Percentiles rank a stretch among this genome's conserved stretches.
Evolutionary conservation across 169 alveolate genomes (phyloP).

Genomic region (Cardiosporidium cionae): DNA sequence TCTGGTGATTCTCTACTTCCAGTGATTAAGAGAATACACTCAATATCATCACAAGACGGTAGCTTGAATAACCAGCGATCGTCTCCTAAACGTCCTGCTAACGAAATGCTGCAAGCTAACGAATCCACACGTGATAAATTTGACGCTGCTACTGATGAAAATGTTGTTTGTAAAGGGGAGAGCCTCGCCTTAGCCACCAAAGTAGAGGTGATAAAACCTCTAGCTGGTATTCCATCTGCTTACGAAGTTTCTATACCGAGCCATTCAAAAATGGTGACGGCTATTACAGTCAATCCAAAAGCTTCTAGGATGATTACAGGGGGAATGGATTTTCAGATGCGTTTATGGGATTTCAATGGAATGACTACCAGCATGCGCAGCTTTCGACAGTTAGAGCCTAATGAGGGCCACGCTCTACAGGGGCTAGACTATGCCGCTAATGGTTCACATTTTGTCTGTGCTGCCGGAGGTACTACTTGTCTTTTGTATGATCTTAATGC

Average conservation of each 20-base stretch:
- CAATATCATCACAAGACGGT: too few species aligned
- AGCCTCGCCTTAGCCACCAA: too few species aligned
- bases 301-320: slow-evolving; percentile 37
- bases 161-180: too few species aligned
- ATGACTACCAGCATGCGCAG: slow-evolving; percentile 35
- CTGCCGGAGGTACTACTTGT: background rate
- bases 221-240: slow-evolving; percentile 7
- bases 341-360: slow-evolving; percentile 47
- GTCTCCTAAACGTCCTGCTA: too few species aligned
- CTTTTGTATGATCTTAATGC: background rate
- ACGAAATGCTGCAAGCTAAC: too few species aligned
- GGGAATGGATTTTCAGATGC: slow-evolving; percentile 32
- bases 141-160: too few species aligned
- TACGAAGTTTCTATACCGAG: slow-evolving; percentile 34
- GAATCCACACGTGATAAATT: too few species aligned
- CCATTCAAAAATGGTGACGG: slow-evolving; percentile 24
- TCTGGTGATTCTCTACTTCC: too few species aligned
- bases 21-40: too few species aligned
- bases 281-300: slow-evolving; percentile 34
- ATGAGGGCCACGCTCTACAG: slow-evolving; percentile 53
- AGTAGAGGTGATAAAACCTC: too few species aligned
- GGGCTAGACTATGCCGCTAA: background rate
- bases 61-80: too few species aligned
- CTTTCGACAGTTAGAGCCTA: slow-evolving; percentile 45
- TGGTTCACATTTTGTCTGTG: slow-evolving; percentile 5